phyloP scores from a whole-genome alignment of 1,284 basidiomycete species.

The Fomitopsis pinicola region DNA sequence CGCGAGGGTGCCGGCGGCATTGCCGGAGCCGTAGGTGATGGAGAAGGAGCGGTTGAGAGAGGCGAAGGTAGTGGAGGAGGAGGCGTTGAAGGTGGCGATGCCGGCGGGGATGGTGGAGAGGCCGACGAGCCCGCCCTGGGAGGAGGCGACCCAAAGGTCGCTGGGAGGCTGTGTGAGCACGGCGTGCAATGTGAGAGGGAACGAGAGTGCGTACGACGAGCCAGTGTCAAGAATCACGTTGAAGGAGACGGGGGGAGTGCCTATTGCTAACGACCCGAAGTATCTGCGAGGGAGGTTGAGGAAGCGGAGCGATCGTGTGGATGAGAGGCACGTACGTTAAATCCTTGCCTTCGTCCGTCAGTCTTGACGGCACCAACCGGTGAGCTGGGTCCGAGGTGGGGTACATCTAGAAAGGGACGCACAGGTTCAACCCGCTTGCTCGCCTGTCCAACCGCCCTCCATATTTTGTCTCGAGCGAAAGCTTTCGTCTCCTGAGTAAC shows the following conservation, averaged over 20 bases:
- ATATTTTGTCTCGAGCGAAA: slow-evolving; percentile 24
- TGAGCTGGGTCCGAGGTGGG: not conserved
- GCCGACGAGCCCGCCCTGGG: not conserved
- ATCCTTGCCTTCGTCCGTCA: slow-evolving; percentile 27
- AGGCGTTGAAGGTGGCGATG: slow-evolving; percentile 21
- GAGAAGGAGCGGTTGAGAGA: slow-evolving; percentile 20
- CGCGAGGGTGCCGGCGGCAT: slow-evolving; percentile 30
- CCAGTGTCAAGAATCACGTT: slow-evolving; percentile 53
- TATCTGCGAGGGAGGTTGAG: slow-evolving; percentile 22
- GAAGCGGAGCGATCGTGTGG: no score
- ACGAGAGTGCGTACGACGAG: slow-evolving; percentile 35
- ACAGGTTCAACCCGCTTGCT: slow-evolving; percentile 27
- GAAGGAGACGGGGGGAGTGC: slow-evolving; percentile 34
- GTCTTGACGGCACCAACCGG: slow-evolving; percentile 10
- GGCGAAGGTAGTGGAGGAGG: slow-evolving; percentile 24
- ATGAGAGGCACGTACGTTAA: slow-evolving; percentile 16
- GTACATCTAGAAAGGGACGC: slow-evolving; percentile 4
- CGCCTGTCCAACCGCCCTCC: slow-evolving; percentile 20
- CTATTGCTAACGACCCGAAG: slow-evolving; percentile 38
- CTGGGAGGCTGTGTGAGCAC: slow-evolving; percentile 6
- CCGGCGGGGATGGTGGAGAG: slow-evolving; percentile 14
- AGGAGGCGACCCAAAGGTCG: slow-evolving; percentile 27
- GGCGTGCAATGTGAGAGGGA: not conserved
- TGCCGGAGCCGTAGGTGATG: slow-evolving; percentile 31
- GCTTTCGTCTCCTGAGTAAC: slow-evolving; percentile 22